Evolutionary conservation across 441 rosid genomes (phyloP).

Genomic region (Erodium chrysanthum): DNA sequence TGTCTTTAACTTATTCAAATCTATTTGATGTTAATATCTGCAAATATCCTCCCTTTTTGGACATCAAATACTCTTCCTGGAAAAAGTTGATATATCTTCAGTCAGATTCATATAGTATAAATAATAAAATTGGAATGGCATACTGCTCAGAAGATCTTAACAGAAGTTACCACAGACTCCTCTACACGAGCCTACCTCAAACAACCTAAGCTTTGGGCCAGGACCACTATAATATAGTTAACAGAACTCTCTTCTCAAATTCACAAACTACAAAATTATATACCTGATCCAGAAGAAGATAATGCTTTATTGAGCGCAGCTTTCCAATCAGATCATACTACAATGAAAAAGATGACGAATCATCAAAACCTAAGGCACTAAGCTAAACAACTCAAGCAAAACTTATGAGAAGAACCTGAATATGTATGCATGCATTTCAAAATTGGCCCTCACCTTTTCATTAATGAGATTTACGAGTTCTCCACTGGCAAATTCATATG

Average conservation of each 20-base stretch:
- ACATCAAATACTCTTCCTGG: background rate
- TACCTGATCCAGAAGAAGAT: constrained; percentile 99
- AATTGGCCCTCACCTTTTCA: constrained; percentile 49
- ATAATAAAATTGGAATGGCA: background rate
- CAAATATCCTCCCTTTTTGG: too few species aligned
- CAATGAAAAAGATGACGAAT: constrained; percentile 19
- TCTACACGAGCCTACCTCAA: background rate
- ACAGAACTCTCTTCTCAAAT: constrained; percentile 7
- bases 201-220: background rate
- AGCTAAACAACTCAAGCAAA: constrained; percentile 12
- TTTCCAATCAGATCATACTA: constrained; percentile 90
- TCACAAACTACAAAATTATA: constrained; percentile 7
- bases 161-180: background rate
- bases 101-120: background rate
- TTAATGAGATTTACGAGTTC: constrained; percentile 78
- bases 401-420: background rate
- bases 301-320: constrained; percentile 83
- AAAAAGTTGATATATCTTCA: background rate
- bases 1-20: too few species aligned
- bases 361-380: constrained; percentile 15
- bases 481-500: constrained; percentile 77
- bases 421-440: constrained; percentile 5
- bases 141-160: background rate
- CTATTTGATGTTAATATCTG: too few species aligned
- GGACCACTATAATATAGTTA: background rate